Base-by-base conservation (phyloP, 2,329 filamentous ascomycete genomes). In the Diplodia scrobiculata region DNA sequence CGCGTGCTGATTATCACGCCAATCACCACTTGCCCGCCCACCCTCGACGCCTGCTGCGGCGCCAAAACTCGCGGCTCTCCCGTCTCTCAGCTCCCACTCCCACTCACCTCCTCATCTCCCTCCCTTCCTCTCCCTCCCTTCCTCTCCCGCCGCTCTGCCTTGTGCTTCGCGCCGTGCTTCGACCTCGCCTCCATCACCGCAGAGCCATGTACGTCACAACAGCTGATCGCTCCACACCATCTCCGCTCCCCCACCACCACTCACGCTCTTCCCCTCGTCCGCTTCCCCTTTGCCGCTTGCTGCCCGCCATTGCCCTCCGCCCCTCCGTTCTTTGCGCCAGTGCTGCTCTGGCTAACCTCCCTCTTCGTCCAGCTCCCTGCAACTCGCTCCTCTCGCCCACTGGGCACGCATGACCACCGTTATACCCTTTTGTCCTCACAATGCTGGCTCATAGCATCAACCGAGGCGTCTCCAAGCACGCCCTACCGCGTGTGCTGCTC, bases 371-470 rank as follows among this genome's bases (percentile, higher is more conserved):
- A 48, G 58, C 58, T 36, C n/a, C 58, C 6, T 13, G 11, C 41
- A 21, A 45, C 45, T 36, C 58, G 9, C 41, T 13, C 58, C 5
- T 14, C 58, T 62, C 45, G 58, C 48, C 58, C n/a, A 13, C 38
- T 13, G 17, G 58, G n/a, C 41, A 62, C 58, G 58, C n/a, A 62
- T 62, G 58, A 36, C 29, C 41, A 29, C 29, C 45, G 45, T 25
- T 27, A 32, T 14, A 19, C 27, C 1, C 53, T 21, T 13, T 45
- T 5, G 2, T 19, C 45, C 7, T 36, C 53, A 59, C 29, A 32
- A 66, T 66, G 64, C 48, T 59, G 14, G 47, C 64, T 19, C 64
- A 59, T 66, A 59, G 53, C 38, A 52, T 59, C 45, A 59, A 66
- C 19, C 45, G 54, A 9, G 53, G 64, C 47, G 53, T 60, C 32